These are phyloP conservation scores for Solanum hybrid DNA, from an alignment of 305 asterid genomes.

Conservation along the genomic window DNA sequence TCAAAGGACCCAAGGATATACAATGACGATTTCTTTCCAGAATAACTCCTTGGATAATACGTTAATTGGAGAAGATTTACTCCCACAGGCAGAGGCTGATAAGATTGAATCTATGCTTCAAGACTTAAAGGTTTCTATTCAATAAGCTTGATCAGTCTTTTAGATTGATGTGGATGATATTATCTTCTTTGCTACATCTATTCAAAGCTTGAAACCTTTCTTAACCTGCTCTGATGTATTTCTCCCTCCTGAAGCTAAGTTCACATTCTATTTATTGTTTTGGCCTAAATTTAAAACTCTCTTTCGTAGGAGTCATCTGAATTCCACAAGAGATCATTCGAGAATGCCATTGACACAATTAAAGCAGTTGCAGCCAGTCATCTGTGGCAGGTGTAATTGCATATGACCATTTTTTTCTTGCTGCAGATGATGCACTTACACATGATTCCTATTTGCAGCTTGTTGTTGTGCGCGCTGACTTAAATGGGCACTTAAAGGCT, in stretches of 20 bases:
- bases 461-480: conserved; percentile 94
- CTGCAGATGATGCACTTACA: conserved; percentile 9
- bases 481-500: conserved; percentile 97
- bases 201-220: not conserved
- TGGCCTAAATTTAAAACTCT: not conserved
- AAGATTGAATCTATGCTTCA: conserved; percentile 93
- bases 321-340: conserved; percentile 92
- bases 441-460: conserved; percentile 53
- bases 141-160: not conserved
- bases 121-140: conserved; percentile 49
- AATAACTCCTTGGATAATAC: conserved; percentile 41
- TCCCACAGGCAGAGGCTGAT: conserved; percentile 91
- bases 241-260: not conserved
- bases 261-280: not conserved
- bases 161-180: not conserved
- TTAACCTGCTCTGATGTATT: not conserved
- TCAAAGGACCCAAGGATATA: conserved; percentile 48
- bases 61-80: conserved; percentile 63
- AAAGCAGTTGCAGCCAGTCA: conserved; percentile 93
- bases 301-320: conserved; percentile 77
- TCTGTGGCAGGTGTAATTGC: conserved; percentile 88
- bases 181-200: not conserved
- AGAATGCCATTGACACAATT: conserved; percentile 68
- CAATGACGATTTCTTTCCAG: conserved; percentile 29
- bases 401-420: conserved; percentile 12